These are phyloP conservation scores for Gloeopeniophorella convolvens DNA, from an alignment of 768 basidiomycete species.

Conservation along the genomic window DNA sequence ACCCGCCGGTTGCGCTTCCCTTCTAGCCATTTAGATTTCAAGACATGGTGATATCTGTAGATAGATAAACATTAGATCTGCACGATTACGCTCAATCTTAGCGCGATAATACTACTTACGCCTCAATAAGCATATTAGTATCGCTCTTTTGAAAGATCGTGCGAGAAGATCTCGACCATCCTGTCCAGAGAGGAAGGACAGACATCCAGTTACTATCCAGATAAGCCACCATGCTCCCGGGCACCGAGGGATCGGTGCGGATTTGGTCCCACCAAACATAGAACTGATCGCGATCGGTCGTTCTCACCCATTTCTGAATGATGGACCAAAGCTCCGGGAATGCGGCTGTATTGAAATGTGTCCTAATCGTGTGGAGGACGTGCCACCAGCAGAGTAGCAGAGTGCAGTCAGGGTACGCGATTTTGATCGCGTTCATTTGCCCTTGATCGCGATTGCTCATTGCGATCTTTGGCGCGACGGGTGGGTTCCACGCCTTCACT, in stretches of 20 bases:
- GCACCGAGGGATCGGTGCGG: background rate
- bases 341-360: background rate
- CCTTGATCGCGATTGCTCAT: slow-evolving; percentile 5
- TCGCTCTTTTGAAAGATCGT: background rate
- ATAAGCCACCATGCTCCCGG: background rate
- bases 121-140: slow-evolving; percentile 7
- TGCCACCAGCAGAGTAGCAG: slow-evolving; percentile 4
- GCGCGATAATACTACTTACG: background rate
- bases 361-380: background rate
- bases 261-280: background rate
- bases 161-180: background rate
- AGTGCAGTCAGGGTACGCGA: background rate
- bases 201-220: background rate
- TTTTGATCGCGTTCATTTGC: slow-evolving; percentile 1
- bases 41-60: slow-evolving; percentile 1
- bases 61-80: background rate
- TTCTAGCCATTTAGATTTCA: background rate
- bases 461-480: background rate
- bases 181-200: background rate
- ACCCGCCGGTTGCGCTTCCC: background rate
- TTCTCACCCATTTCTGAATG: background rate
- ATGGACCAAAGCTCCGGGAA: background rate
- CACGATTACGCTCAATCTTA: background rate
- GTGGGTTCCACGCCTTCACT: background rate
- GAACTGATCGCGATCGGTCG: background rate